phyloP scores from a whole-genome alignment of 164 flowering plant species.

The Sedum album region DNA sequence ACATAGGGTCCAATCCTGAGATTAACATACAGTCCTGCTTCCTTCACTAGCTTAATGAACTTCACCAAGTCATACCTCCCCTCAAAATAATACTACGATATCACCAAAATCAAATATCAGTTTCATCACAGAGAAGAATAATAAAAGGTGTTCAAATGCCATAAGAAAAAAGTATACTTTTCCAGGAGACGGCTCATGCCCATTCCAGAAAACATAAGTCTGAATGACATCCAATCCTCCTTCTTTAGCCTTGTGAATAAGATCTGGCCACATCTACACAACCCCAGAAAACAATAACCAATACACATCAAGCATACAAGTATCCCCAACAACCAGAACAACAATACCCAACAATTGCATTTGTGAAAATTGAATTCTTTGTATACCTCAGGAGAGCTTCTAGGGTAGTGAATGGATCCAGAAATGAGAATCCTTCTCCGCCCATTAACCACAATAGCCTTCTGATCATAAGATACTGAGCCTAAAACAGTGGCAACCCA shows the following conservation, averaged over 20 bases:
- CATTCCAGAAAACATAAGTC: constrained; percentile 97
- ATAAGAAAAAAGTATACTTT: constrained; percentile 30
- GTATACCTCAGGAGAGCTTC: constrained; percentile 81
- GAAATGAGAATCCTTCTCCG: constrained; percentile 71
- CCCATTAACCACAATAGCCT: constrained; percentile 66
- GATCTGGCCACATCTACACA: constrained; percentile 97
- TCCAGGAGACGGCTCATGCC: constrained; percentile 82
- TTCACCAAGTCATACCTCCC: constrained; percentile 80
- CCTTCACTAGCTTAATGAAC: constrained; percentile 66
- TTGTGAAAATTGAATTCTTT: constrained; percentile 10
- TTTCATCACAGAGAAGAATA: neutral
- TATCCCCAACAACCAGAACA: neutral
- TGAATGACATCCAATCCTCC: constrained; percentile 95
- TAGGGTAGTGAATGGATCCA: constrained; percentile 88
- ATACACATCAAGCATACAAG: neutral
- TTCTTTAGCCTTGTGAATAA: constrained; percentile 86
- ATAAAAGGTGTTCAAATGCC: neutral
- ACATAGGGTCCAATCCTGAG: constrained; percentile 95
- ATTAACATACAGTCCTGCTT: constrained; percentile 85
- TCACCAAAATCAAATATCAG: constrained; percentile 1
- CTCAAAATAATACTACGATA: constrained; percentile 69
- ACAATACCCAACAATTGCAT: constrained; percentile 21
- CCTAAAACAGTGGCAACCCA: constrained; percentile 26
- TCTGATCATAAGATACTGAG: constrained; percentile 60
- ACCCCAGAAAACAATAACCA: constrained; percentile 14